Evolutionary conservation across 805 yeast species (phyloP), one percentile per base, ranked within the genome.

Genomic region (Pichia insulana): DNA sequence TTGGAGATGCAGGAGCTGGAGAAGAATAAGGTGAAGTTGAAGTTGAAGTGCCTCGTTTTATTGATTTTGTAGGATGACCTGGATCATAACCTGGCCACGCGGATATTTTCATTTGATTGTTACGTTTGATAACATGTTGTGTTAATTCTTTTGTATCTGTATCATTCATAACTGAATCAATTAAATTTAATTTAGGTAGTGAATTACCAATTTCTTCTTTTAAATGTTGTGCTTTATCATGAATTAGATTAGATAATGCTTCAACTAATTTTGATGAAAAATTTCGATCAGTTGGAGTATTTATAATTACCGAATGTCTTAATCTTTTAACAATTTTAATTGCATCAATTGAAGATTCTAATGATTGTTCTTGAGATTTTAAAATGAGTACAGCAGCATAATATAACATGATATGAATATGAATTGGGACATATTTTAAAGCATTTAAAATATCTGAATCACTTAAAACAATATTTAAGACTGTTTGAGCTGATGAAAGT

Each of bases 41-140:
- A 11, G 8, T 11, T 15, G 20, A 17, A 3, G 12, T 18, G 5
- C 25, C 31, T 22, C 35, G 22, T 28, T 22, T 37, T 36, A 30
- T 36, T 17, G 38, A 36, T 25, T 42, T 50, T 51, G 36, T 55
- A 2, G 83, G 83, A 55, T 79, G 85, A 0, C 82, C 81, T 50
- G 76, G 83, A 50, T 78, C 71, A 12, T 76, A 69, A 0, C 84
- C 83, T 0, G 85, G 85, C 85, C 85, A 79, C 1, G 85, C 74
- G 33, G 61, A 49, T 30, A 69, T 65, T 35, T 55, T 57, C 7
- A 41, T 35, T 20, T 36, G 32, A 11, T 41, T 33, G 4, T 34
- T 61, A 59, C 12, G 47, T 47, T 30, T 51, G 50, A 34, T 39
- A 59, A 35, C 34, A 36, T 37, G 37, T 7, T 32, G 30, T 26